Evolutionary conservation across 352 stramenopile species (phyloP).

Genomic region (Phytophthora brassicae): DNA sequence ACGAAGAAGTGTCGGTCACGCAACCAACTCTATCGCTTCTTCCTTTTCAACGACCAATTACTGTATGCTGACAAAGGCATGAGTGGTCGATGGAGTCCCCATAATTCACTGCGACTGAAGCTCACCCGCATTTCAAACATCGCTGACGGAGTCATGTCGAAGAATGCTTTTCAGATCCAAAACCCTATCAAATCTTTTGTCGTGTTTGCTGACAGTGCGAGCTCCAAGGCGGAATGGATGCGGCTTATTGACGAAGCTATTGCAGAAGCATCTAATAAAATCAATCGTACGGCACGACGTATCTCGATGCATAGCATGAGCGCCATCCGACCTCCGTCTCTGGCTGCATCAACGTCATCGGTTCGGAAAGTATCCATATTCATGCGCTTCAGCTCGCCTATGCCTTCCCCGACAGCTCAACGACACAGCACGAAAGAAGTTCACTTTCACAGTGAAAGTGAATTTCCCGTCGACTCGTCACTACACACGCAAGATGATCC

Average conservation of each 20-base stretch:
- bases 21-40: slow-evolving; percentile 86
- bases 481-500: too few relatives aligned
- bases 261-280: slow-evolving; percentile 72
- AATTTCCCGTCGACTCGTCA: slow-evolving; percentile 16
- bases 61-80: slow-evolving; percentile 82
- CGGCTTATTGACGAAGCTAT: slow-evolving; percentile 77
- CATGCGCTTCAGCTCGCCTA: slow-evolving; percentile 52
- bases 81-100: slow-evolving; percentile 80
- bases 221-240: slow-evolving; percentile 82
- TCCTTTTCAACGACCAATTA: slow-evolving; percentile 88
- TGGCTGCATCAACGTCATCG: slow-evolving; percentile 20
- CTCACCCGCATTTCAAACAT: slow-evolving; percentile 83
- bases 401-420: slow-evolving; percentile 38
- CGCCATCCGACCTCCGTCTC: slow-evolving; percentile 5
- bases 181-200: slow-evolving; percentile 87
- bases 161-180: slow-evolving; percentile 84
- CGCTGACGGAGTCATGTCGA: slow-evolving; percentile 62
- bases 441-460: slow-evolving; percentile 13
- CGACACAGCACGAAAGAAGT: slow-evolving; percentile 5
- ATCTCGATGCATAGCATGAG: slow-evolving; percentile 48
- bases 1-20: slow-evolving; percentile 93
- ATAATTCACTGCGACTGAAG: slow-evolving; percentile 84
- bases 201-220: slow-evolving; percentile 70
- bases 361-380: slow-evolving; percentile 63
- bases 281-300: slow-evolving; percentile 64